Percentiles rank a stretch among this genome's conserved stretches.
Evolutionary conservation across 192 early-diverging fungal genomes (phyloP).

Genomic region (Irineochytrium annulatum): DNA sequence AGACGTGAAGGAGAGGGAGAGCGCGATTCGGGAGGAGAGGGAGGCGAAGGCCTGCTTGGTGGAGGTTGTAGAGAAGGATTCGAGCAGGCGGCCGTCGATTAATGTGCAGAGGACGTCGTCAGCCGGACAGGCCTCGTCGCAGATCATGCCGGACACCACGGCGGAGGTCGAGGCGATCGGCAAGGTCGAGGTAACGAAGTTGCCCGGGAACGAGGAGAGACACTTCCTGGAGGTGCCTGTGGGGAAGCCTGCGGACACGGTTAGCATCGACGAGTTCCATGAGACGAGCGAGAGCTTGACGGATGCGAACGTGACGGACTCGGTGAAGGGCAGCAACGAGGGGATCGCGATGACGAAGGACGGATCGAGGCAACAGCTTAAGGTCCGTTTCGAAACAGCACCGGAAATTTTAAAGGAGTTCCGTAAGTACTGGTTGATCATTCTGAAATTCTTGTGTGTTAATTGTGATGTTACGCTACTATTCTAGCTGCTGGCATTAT

Average conservation of each 20-base stretch:
- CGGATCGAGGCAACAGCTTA: too few relatives aligned
- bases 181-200: too few relatives aligned
- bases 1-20: not conserved
- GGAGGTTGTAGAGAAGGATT: too few relatives aligned
- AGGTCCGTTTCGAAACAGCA: constrained; percentile 3
- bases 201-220: too few relatives aligned
- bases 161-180: constrained; percentile 7
- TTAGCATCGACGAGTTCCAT: constrained; percentile 5
- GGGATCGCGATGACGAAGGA: not conserved
- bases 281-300: constrained; percentile 3
- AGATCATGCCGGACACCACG: constrained; percentile 1
- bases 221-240: constrained; percentile 8
- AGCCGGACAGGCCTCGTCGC: not conserved
- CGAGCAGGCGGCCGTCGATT: too few relatives aligned
- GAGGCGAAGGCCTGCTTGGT: not conserved
- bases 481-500: constrained; percentile 52
- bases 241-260: not conserved
- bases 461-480: not conserved
- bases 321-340: constrained; percentile 6
- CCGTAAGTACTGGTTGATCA: constrained; percentile 10
- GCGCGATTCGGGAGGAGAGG: not conserved
- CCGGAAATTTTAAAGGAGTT: constrained; percentile 7
- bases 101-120: not conserved
- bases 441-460: not conserved
- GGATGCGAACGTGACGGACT: constrained; percentile 3